These are phyloP conservation scores for Fusarium paranaense DNA, from an alignment of 2,329 filamentous ascomycete species.

Conservation along the genomic window DNA sequence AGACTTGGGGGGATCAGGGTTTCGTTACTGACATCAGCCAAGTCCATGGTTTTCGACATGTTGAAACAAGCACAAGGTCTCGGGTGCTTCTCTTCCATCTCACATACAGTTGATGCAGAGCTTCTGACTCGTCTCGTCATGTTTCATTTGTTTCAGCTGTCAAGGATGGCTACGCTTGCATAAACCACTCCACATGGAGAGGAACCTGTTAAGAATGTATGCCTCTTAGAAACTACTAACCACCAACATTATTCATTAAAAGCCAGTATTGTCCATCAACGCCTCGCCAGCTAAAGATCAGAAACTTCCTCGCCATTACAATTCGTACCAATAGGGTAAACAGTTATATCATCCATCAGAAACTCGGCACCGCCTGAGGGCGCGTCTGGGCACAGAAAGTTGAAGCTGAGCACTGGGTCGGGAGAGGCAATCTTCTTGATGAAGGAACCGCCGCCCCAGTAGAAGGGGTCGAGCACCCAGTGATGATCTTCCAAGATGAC, in stretches of 20 bases:
- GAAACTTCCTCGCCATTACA: not conserved
- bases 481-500: not conserved
- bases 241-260: not conserved
- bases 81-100: not conserved
- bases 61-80: not conserved
- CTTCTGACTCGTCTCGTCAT: not conserved
- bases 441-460: not conserved
- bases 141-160: not conserved
- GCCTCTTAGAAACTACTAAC: not conserved
- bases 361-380: not conserved
- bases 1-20: not conserved
- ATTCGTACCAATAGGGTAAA: not conserved
- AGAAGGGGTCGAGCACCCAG: conserved; percentile 1
- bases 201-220: not conserved
- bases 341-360: not conserved
- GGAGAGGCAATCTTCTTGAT: not conserved
- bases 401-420: not conserved
- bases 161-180: not conserved
- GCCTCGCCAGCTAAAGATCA: not conserved
- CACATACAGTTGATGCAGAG: not conserved
- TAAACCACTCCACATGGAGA: not conserved
- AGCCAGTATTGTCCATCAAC: not conserved
- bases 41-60: not conserved
- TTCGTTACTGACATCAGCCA: conserved; percentile 1
- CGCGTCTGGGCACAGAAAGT: not conserved